A percentile compares a stretch with the other conserved stretches of the same genome.
phyloP scores from a whole-genome alignment of 345 rosid genomes.

The Pelargonium nanum region DNA sequence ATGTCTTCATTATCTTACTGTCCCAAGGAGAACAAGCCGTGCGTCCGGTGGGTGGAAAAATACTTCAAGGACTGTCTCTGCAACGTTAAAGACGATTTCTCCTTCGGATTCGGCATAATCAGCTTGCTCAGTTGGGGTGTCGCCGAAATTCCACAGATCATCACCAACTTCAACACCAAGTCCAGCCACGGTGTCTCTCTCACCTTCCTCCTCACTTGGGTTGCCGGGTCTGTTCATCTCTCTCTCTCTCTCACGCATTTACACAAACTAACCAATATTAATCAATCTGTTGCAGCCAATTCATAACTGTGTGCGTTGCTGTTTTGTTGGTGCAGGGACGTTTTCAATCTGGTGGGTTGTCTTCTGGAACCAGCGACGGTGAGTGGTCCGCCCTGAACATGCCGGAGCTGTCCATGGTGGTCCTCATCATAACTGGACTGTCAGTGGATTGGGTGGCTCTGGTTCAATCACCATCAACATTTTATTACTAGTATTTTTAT shows the following conservation, averaged over 20 bases:
- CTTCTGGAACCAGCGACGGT: constrained; percentile 95
- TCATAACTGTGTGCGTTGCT: too few relatives aligned
- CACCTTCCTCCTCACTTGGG: constrained; percentile 85
- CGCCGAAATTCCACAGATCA: constrained; percentile 89
- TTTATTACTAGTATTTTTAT: constrained; percentile 4
- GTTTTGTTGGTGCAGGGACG: constrained; percentile 39
- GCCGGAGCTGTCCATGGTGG: background rate
- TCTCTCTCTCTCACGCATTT: background rate
- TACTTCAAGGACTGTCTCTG: constrained; percentile 87
- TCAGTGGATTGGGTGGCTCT: background rate
- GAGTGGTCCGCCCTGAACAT: constrained; percentile 18
- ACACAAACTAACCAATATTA: background rate
- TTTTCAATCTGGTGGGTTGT: constrained; percentile 82
- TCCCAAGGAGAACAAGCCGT: constrained; percentile 25
- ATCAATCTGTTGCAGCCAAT: too few relatives aligned
- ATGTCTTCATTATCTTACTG: background rate
- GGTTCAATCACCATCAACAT: background rate
- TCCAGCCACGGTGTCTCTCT: constrained; percentile 95
- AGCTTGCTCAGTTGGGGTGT: constrained; percentile 81
- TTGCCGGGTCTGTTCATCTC: constrained; percentile 50
- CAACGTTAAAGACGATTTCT: constrained; percentile 54
- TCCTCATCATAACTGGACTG: constrained; percentile 2
- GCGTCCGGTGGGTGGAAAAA: constrained; percentile 62
- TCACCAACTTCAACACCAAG: constrained; percentile 81
- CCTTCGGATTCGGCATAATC: constrained; percentile 54